These are phyloP conservation scores for Microcyclospora pomicola DNA, from an alignment of 2,329 filamentous ascomycete genomes.

Conservation along the genomic window DNA sequence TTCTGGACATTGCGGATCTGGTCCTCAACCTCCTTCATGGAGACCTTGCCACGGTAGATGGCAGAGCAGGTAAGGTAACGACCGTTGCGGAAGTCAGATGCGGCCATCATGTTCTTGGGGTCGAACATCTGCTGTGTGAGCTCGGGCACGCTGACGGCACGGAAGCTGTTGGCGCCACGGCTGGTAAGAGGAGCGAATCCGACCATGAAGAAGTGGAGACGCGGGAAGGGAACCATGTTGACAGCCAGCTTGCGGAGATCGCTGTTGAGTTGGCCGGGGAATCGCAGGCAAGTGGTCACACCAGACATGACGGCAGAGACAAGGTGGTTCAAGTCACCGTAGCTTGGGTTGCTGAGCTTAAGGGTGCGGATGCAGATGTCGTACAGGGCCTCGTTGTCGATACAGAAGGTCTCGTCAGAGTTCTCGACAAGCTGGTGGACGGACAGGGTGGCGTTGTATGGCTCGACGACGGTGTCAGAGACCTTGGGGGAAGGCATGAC, in stretches of 20 bases:
- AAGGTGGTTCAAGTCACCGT: constrained; percentile 98
- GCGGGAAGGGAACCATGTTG: constrained; percentile 99
- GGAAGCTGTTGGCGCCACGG: constrained; percentile 85
- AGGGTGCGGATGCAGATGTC: constrained; percentile 99
- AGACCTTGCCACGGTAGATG: constrained; percentile 99
- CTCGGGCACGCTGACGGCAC: constrained; percentile 92
- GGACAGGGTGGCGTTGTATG: constrained; percentile 98
- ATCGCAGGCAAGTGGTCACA: constrained; percentile 95
- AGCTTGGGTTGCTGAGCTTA: constrained; percentile 96
- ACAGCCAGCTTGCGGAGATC: constrained; percentile 98
- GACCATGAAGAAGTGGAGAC: constrained; percentile 99
- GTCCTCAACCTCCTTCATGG: constrained; percentile 99
- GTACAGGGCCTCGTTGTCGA: constrained; percentile 99
- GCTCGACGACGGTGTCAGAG: constrained; percentile 98
- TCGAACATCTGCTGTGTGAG: constrained; percentile 99
- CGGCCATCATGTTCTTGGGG: constrained; percentile 99
- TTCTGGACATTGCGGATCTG: constrained; percentile 99
- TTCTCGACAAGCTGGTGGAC: constrained; percentile 99
- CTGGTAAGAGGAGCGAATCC: constrained; percentile 97
- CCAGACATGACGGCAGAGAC: constrained; percentile 99
- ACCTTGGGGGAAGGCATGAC: constrained; percentile 98
- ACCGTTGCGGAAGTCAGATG: constrained; percentile 98
- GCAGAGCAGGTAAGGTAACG: constrained; percentile 99
- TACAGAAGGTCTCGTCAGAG: constrained; percentile 99
- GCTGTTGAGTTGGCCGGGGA: constrained; percentile 99